These are phyloP conservation scores for Sisymbrium altissimum DNA, from an alignment of 345 rosid genomes.

Conservation along the genomic window DNA sequence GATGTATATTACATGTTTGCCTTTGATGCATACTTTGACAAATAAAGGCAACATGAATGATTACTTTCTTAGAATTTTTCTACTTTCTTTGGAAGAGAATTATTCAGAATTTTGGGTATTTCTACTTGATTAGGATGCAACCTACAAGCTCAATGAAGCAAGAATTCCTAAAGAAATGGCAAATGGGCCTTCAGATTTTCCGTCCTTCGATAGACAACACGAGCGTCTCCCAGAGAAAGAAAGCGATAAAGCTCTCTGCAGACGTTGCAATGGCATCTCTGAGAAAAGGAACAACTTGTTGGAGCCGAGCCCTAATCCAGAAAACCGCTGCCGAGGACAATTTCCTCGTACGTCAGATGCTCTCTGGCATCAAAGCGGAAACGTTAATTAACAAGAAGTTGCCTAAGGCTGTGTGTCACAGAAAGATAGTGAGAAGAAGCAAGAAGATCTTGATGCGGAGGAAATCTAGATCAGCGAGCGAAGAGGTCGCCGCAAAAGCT, in stretches of 20 bases:
- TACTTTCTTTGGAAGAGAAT: background rate
- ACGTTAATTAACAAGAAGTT: conserved; percentile 29
- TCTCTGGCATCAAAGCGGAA: conserved; percentile 34
- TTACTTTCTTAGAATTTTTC: background rate
- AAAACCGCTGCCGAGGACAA: conserved; percentile 42
- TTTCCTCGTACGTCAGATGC: conserved; percentile 43
- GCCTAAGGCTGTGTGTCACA: conserved; percentile 27
- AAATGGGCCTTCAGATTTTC: conserved; percentile 50
- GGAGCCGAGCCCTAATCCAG: conserved; percentile 81
- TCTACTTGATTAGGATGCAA: conserved; percentile 38
- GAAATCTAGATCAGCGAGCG: conserved; percentile 25
- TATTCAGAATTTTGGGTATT: background rate
- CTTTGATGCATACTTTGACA: background rate
- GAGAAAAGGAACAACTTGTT: conserved; percentile 57
- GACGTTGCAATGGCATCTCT: conserved; percentile 87
- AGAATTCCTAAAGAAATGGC: conserved; percentile 81
- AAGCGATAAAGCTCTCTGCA: conserved; percentile 75
- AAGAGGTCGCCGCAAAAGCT: conserved; percentile 35
- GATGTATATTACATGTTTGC: conserved; percentile 4
- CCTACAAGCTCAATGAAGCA: conserved; percentile 46
- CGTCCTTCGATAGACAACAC: conserved; percentile 40
- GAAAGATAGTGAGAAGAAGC: conserved; percentile 47
- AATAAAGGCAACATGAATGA: background rate
- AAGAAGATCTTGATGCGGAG: conserved; percentile 62
- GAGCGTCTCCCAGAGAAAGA: conserved; percentile 59